A percentile compares a stretch with the other conserved stretches of the same genome.
These are phyloP conservation scores for Calendula officinalis DNA, from an alignment of 129 eudicot genomes.

Conservation along the genomic window DNA sequence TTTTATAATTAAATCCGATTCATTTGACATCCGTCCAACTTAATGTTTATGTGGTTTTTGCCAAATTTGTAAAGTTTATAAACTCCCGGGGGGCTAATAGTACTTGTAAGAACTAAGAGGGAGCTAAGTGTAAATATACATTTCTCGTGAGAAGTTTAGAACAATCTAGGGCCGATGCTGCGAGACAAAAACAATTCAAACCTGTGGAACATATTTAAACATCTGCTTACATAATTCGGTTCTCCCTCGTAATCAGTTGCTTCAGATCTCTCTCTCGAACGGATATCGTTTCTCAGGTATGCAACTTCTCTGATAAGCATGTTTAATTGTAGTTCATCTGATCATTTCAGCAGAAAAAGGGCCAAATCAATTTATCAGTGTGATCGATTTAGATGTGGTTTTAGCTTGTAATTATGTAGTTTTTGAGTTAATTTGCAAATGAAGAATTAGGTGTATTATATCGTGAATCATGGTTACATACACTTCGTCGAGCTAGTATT, in stretches of 20 bases:
- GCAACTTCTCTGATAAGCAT: neutral
- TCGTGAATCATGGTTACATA: neutral
- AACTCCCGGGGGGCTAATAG: neutral
- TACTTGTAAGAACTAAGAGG: constrained; percentile 10
- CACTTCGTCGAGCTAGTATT: neutral
- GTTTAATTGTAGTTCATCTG: constrained; percentile 8
- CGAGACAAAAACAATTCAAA: constrained; percentile 17
- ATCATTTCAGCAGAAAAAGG: constrained; percentile 15
- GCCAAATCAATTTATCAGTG: neutral
- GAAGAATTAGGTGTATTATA: neutral
- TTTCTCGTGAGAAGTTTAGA: constrained; percentile 36
- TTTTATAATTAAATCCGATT: no score
- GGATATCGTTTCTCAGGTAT: constrained; percentile 12
- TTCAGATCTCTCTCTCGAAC: constrained; percentile 22
- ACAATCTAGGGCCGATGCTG: constrained; percentile 42
- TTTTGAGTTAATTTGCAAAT: constrained; percentile 5
- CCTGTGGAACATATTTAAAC: constrained; percentile 9
- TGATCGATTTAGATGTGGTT: neutral
- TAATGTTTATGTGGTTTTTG: neutral
- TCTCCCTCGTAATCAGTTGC: constrained; percentile 21
- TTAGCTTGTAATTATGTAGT: neutral
- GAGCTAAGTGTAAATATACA: constrained; percentile 10
- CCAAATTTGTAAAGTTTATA: neutral
- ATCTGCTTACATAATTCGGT: constrained; percentile 1
- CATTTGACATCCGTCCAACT: no score